Evolutionary conservation across 2,329 filamentous ascomycete species (phyloP), one percentile per base, ranked within the genome.

Genomic region (Trichoderma brevicompactum): DNA sequence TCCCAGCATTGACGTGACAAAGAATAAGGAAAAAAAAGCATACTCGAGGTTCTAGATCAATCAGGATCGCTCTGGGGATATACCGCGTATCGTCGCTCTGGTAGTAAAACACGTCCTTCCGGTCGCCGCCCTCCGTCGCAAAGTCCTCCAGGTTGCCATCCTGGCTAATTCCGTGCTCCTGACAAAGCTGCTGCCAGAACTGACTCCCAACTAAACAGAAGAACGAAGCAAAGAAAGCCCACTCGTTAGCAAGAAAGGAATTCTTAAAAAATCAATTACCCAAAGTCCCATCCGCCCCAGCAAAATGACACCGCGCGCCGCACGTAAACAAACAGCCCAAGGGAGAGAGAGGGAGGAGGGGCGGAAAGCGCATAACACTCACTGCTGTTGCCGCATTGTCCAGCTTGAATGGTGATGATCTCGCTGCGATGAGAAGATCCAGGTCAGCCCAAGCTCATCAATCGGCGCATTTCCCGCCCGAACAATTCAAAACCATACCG

Each of bases 381-480:
- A 97, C 94, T 94, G 87, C 94, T 97, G 82, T 98, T 98, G 86
- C 94, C 95, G 85, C 95, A 98, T 81, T 98, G 95, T 86, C 95
- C 95, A 70, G 96, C 94, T 82, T 99, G 95, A 74, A 99, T 91
- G 68, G 96, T 99, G 80, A 99, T 99, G 74, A 99, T 99, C 87
- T 99, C 95, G 80, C 95, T 97, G 72, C 1, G 64, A 28, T n/a
- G 28, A 32, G 9, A 41, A 15, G 2, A 10, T 12, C n/a, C 13
- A 41, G 7, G 53, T 66, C 19, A 70, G 64, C 40, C 2, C 17
- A 52, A 9, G 2, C 40, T 17, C 36, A 6, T 48, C 17, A 53
- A 38, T 52, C 58, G 10, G 65, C 54, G 68, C 65, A 52, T 34
- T 68, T 66, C 54, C 19, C 8, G 15, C 17, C 19, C 17, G 1